Base-by-base conservation (phyloP, 306 rosid species). In the Vigna nakashimae region DNA sequence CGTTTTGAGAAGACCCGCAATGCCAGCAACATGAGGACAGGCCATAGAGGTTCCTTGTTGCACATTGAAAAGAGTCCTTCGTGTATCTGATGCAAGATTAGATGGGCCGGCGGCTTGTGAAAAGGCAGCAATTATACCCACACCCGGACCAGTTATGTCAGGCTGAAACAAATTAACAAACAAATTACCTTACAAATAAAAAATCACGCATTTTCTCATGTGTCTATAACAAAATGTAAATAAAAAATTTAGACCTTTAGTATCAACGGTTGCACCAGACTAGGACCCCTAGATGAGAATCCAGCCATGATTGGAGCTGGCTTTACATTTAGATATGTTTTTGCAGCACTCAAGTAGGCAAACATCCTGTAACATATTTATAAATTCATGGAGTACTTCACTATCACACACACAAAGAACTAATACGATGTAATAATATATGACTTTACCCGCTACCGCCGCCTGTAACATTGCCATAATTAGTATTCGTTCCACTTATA, bases 281-380 rank as follows among this genome's bases (percentile, higher is more conserved):
- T 84, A n/a, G 96, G 96, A 22, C 96, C 96, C 46, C 91, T 80
- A 1, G 96, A 89, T 42, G 96, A 91, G 84, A 91, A 89, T 49
- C 86, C 18, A 43, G 96, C 91, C 60, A 89, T 57, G 28, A 48
- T 9, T 13, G 93, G 96, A 17, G 93, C 87, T 13, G 90, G 91
- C 36, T 75, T 80, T 32, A 34, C 6, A 53, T 78, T 85, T 1
- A 82, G 1, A 20, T 72, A 66, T 12, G 91, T 86, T 59, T 30
- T 86, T n/a, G 69, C 90, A 0, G 16, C 62, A 57, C 78, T 58
- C 22, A 89, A 14, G 80, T 48, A 78, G 68, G 90, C 91, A 0
- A 3, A 87, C 82, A 15, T 6, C 69, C 92, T 87, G 75, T 24
- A 66, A 18, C 7, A 9, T 17, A 9, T 6, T 2, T 36, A 36